Evolutionary conservation across 2,329 filamentous ascomycete species (phyloP), one percentile per base, ranked within the genome.

Genomic region (Zelopaecilomyces penicillatus): DNA sequence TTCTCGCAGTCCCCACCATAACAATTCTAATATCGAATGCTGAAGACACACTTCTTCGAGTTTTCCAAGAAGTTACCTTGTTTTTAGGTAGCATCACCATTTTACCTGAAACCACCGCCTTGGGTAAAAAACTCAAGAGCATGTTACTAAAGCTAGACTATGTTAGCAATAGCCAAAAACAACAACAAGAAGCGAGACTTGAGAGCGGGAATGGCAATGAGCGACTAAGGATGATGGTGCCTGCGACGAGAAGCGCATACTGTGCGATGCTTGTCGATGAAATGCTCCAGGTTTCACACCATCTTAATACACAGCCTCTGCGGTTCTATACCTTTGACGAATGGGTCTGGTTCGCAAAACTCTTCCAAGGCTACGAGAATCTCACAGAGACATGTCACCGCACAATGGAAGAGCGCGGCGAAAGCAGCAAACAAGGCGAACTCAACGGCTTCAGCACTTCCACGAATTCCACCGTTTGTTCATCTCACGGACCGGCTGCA

Each of bases 11-110:
- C 3, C 90, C 90, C 0, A 90, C 86, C 2, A 90, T 90, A 76
- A 95, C 90, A 0, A 82, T 95, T 12, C 74, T 96, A 9, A 85
- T 94, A 50, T 84, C 81, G 8, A 85, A 90, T 52, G 85, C 93
- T 47, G 86, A 85, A 27, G 85, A 94, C 56, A 96, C 90, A 0
- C 76, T 95, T 19, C 82, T 95, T 38, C 80, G 77, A 53, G 64
- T 67, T 4, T 63, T 83, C 44, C 67, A 71, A 8, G 75, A 82
- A 44, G 59, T 67, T 4, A 82, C 78, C 0, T 65, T 82, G 27
- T 64, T 67, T 30, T 55, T 83, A 0, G 79, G 77, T 45, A 76
- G 73, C 35, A 62, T 82, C 39, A 82, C 79, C 4, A 80, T 83
- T 43, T 58, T 83, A 2, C 79, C 79, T 0, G 73, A 75, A 73